Base-by-base conservation (phyloP, 192 early-diverging fungal genomes). In the Umbelopsis vinacea region DNA sequence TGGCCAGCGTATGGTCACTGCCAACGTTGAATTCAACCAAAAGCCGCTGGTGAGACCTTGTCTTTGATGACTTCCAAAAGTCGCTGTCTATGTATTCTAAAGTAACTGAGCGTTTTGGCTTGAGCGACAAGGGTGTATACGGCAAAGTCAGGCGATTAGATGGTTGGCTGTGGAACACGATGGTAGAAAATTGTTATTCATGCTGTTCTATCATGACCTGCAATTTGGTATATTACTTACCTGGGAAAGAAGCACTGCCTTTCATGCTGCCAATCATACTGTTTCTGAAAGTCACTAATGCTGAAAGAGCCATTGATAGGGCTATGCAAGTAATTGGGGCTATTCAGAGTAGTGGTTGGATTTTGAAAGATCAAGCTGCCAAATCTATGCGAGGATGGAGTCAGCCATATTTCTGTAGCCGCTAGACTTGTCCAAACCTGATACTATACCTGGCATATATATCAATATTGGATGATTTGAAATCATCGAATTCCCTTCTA, bases 351-450 rank as follows among this genome's bases (percentile, higher is more conserved):
- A 35, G 15, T 35, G 12, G 33, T 19, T 29, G 57, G 57, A 19
- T 63, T 63, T 63, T 63, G 57, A 19, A 63, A 63, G 15, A 63
- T 15, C 2, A 63, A 5, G 17, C 14, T 38, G 26, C 57, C 57
- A n/a, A 63, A 63, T 3, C 57, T 63, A 17, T 10, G 33, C 6
- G 4, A 24, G n/a, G n/a, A 50, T 21, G 15, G 47, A 17, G 6
- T 50, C 5, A 50, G 48, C 48, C 48, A 17, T 3, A 15, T 6
- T 52, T 54, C 26, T 1, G 0, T 24, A 2, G 11, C 23, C 23
- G 23, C 8, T 54, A 26, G 10, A 26, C 14, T 14, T 24, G 23
- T 8, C 12, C 10, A 10, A 43, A 11, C 6, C 6, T 6, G 6
- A 50, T 50, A 50, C 19, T 21, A 0, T 50, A 50, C 48, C 48